phyloP scores from a whole-genome alignment of 371 early-diverging fungal genomes.

The Dinochytrium kinnereticum region DNA sequence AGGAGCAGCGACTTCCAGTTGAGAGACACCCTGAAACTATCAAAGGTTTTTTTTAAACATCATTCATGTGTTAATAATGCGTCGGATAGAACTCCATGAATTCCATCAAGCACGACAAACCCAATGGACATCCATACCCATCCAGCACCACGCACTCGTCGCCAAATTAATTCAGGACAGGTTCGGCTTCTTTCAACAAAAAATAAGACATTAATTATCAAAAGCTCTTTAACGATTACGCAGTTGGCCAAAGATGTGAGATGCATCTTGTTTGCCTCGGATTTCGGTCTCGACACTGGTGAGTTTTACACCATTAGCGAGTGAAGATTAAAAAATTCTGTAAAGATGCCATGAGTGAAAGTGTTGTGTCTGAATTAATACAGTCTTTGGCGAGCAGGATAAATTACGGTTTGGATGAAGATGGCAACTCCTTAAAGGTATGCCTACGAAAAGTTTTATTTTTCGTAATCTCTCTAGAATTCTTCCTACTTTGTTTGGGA shows the following conservation, averaged over 20 bases:
- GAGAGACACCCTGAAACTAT: conserved; percentile 29
- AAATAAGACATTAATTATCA: neutral
- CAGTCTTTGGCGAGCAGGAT: neutral
- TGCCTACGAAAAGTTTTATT: too few relatives aligned
- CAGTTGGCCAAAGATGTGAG: neutral
- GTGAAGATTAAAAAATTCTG: neutral
- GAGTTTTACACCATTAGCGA: neutral
- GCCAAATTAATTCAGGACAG: conserved; percentile 37
- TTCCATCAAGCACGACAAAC: neutral
- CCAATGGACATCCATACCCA: neutral
- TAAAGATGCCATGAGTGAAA: neutral
- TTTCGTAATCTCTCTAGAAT: neutral
- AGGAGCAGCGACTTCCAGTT: conserved; percentile 22
- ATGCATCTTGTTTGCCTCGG: neutral
- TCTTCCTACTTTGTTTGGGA: conserved; percentile 62
- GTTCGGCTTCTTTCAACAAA: neutral
- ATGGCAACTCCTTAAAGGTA: neutral
- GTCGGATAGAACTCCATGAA: conserved; percentile 6
- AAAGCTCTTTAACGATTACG: neutral
- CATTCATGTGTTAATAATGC: neutral
- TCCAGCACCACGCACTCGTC: conserved; percentile 14
- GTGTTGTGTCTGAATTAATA: neutral
- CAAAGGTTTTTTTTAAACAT: neutral
- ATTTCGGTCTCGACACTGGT: neutral
- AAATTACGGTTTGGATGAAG: neutral